These are phyloP conservation scores for Teunomyces kruisii DNA, from an alignment of 805 yeast genomes.

Conservation along the genomic window DNA sequence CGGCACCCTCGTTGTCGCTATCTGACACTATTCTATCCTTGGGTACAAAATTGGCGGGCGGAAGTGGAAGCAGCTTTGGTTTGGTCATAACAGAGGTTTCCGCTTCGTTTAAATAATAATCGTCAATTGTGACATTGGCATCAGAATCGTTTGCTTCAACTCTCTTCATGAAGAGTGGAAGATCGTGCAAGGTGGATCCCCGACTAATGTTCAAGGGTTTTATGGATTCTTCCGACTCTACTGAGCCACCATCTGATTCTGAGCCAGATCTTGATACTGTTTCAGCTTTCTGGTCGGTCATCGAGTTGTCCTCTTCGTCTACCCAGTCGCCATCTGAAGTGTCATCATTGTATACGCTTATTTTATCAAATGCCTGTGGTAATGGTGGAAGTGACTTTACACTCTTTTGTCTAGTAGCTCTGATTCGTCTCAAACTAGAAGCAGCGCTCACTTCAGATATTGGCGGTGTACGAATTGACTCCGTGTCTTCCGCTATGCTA, in stretches of 20 bases:
- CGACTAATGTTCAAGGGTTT: constrained; percentile 15
- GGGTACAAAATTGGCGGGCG: neutral
- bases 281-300: neutral
- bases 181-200: constrained; percentile 5
- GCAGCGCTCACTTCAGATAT: neutral
- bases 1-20: constrained; percentile 35
- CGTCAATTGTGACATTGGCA: constrained; percentile 6
- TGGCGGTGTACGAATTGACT: neutral
- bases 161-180: neutral
- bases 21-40: constrained; percentile 11
- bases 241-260: neutral
- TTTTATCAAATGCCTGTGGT: neutral
- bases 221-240: constrained; percentile 9
- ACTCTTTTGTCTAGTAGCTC: neutral
- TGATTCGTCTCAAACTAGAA: neutral
- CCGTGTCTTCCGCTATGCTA: neutral
- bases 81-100: neutral
- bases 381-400: constrained; percentile 1
- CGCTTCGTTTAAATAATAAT: constrained; percentile 9
- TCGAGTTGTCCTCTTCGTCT: constrained; percentile 2
- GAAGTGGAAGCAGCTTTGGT: neutral
- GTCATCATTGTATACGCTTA: neutral
- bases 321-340: constrained; percentile 8
- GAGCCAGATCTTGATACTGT: neutral
- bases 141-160: neutral